A percentile compares a stretch with the other conserved stretches of the same genome.
These are phyloP conservation scores for Calonectria pseudoreteaudii DNA, from an alignment of 2,329 filamentous ascomycete species.

Conservation along the genomic window DNA sequence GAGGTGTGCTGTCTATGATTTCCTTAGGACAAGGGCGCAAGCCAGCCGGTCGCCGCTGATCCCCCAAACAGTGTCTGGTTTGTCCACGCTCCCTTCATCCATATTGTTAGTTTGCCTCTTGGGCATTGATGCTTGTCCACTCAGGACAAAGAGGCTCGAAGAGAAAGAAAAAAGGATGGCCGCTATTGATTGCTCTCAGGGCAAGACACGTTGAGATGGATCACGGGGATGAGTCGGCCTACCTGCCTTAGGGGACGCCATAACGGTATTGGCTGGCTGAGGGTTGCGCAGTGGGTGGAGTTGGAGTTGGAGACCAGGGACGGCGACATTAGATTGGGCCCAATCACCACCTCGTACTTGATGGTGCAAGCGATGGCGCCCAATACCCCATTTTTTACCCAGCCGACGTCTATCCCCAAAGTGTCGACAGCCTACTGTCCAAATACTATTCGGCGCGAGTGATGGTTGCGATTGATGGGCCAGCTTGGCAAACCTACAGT, in stretches of 20 bases:
- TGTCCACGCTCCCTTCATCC: slow-evolving; percentile 1
- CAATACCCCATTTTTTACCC: slow-evolving; percentile 3
- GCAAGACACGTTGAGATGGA: slow-evolving; percentile 5
- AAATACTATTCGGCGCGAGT: neutral
- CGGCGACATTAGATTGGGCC: slow-evolving; percentile 19
- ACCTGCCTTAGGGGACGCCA: slow-evolving; percentile 11
- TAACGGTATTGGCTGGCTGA: slow-evolving; percentile 13
- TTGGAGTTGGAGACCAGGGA: slow-evolving; percentile 9
- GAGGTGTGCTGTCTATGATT: neutral
- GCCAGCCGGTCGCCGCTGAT: neutral
- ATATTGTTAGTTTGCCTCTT: neutral
- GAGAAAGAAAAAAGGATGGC: neutral
- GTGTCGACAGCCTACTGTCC: neutral
- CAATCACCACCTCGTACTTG: neutral
- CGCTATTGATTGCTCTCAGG: neutral
- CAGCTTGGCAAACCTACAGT: slow-evolving; percentile 4
- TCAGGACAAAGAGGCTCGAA: neutral
- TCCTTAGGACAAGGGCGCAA: neutral
- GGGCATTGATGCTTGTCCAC: neutral
- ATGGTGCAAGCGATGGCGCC: slow-evolving; percentile 13
- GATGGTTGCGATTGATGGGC: neutral
- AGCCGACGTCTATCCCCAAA: neutral
- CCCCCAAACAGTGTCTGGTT: neutral
- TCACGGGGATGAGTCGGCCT: slow-evolving; percentile 7
- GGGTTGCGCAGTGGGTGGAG: slow-evolving; percentile 8